Base-by-base conservation (phyloP, 306 rosid genomes). In the Neltuma alba region DNA sequence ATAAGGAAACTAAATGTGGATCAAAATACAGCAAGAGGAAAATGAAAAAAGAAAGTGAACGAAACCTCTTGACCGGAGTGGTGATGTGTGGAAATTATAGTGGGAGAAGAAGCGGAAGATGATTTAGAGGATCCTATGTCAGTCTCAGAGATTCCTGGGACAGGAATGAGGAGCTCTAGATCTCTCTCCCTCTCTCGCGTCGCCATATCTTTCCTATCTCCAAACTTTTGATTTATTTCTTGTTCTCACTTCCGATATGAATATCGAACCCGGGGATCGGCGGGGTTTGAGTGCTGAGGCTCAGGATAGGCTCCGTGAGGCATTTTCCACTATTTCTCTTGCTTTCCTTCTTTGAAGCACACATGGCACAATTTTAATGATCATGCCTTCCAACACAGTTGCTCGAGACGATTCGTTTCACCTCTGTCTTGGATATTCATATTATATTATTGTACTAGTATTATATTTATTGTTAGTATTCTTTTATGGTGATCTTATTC, bases 101-200 rank as follows among this genome's bases (percentile, higher is more conserved):
- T n/a, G 13, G 91, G 81, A 13, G 91, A 81, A 33, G 89, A 25
- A 75, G 84, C 31, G 15, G 91, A 61, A 1, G 94, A 86, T 30
- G 94, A 80, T 84, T 92, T 91, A 40, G 96, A 88, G 72, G 75
- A 77, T 40, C 75, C 92, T 16, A 10, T 25, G 14, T 66, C 23
- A 82, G 82, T 87, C 45, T 83, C 90, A 79, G 90, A 21, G 36
- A 60, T 71, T 79, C 74, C 80, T 30, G 89, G 80, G 1, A 81
- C 92, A 5, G 97, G 96, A 44, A 94, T 91, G 62, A 94, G 83
- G 42, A 92, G 97, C 80, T 92, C 98, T 36, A 84, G 89, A 87
- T 92, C 98, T 80, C 88, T 70, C 15, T 83, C 93, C 80, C 88
- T 87, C 37, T 85, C 89, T 79, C 92, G 87, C 31, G 87, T 77